A percentile compares a stretch with the other conserved stretches of the same genome.
phyloP scores from a whole-genome alignment of 768 basidiomycete genomes.

The Tylopilus felleus region DNA sequence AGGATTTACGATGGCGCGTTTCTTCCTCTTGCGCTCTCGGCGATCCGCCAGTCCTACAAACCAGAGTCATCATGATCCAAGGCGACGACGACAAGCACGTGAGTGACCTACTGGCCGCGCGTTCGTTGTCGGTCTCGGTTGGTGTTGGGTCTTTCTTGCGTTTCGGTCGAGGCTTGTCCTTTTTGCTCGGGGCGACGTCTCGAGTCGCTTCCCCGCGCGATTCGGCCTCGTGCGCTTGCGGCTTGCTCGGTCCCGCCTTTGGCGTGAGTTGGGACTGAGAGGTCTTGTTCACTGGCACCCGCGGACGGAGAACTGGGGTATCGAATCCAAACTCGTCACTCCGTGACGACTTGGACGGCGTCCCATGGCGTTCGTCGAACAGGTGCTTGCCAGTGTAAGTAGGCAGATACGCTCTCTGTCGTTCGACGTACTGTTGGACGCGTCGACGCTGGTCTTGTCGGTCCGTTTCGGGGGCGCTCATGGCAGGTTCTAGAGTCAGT shows the following conservation, averaged over 20 bases:
- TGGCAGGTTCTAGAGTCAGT: background rate
- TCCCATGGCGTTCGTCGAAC: constrained; percentile 6
- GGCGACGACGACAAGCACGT: background rate
- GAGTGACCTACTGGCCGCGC: constrained; percentile 32
- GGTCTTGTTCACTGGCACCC: constrained; percentile 27
- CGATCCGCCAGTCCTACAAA: constrained; percentile 59
- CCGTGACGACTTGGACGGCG: constrained; percentile 9
- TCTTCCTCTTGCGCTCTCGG: constrained; percentile 58
- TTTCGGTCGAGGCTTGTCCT: constrained; percentile 26
- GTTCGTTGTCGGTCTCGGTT: constrained; percentile 34
- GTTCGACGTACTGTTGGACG: constrained; percentile 46
- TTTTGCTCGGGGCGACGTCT: constrained; percentile 5
- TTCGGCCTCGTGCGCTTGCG: background rate
- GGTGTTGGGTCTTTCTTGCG: constrained; percentile 16
- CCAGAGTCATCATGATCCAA: background rate
- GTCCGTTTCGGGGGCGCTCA: background rate
- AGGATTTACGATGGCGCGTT: constrained; percentile 48
- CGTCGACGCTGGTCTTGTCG: constrained; percentile 40
- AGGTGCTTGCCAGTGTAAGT: constrained; percentile 43
- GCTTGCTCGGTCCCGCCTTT: background rate
- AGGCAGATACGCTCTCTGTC: constrained; percentile 45
- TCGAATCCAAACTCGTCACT: constrained; percentile 39
- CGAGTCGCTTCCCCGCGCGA: background rate
- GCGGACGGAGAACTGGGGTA: constrained; percentile 56
- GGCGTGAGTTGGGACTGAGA: background rate